A percentile compares a stretch with the other conserved stretches of the same genome.
phyloP scores from a whole-genome alignment of 306 rosid genomes.

The Vigna mungo region DNA sequence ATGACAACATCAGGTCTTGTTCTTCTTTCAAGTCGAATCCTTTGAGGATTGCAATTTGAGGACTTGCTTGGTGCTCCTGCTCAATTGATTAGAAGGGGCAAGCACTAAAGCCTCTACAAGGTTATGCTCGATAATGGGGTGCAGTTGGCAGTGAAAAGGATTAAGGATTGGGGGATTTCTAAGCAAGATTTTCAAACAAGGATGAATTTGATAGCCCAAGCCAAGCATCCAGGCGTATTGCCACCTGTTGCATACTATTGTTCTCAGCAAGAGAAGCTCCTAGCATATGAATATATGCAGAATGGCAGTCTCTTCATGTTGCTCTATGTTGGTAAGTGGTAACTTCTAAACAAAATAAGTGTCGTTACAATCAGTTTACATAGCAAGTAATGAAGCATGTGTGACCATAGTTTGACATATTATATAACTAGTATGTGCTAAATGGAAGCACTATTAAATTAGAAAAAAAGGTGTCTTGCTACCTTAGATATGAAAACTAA shows the following conservation, averaged over 20 bases:
- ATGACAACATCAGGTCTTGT: constrained; percentile 50
- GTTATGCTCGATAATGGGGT: constrained; percentile 63
- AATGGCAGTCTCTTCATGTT: constrained; percentile 76
- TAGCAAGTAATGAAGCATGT: neutral
- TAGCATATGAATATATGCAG: constrained; percentile 69
- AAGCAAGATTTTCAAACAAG: constrained; percentile 58
- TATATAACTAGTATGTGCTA: neutral
- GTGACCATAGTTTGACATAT: constrained; percentile 4
- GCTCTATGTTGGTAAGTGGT: constrained; percentile 72
- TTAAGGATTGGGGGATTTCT: constrained; percentile 68
- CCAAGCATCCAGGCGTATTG: constrained; percentile 59
- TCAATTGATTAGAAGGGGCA: constrained; percentile 70
- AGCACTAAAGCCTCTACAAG: constrained; percentile 75
- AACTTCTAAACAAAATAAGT: constrained; percentile 4
- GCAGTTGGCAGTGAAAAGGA: constrained; percentile 74
- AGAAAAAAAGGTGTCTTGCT: constrained; percentile 4
- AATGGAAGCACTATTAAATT: constrained; percentile 3
- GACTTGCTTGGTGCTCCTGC: constrained; percentile 79
- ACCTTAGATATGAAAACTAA: neutral
- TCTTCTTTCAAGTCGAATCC: constrained; percentile 52
- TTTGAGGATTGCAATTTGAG: constrained; percentile 58
- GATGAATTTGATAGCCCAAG: constrained; percentile 56
- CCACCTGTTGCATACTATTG: constrained; percentile 74
- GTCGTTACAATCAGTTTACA: neutral
- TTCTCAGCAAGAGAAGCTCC: constrained; percentile 76